phyloP scores from a whole-genome alignment of 2,329 filamentous ascomycete genomes.

The Zopfia rhizophila region DNA sequence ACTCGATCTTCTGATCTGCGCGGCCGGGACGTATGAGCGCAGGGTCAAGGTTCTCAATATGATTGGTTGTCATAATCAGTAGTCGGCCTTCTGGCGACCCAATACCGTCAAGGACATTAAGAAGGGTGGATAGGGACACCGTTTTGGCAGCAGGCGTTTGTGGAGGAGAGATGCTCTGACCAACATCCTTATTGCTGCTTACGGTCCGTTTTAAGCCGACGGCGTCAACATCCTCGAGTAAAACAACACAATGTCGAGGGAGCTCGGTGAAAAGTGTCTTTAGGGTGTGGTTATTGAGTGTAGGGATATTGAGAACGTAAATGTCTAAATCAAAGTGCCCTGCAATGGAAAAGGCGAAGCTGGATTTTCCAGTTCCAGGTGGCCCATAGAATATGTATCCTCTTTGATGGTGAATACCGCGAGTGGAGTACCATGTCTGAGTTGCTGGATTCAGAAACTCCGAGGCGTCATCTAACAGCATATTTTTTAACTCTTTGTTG shows the following conservation, averaged over 20 bases:
- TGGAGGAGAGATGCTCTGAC: constrained; percentile 16
- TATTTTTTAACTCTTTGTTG: no score
- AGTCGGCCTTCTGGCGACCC: constrained; percentile 81
- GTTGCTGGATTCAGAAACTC: constrained; percentile 79
- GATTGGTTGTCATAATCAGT: constrained; percentile 85
- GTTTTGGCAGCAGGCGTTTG: constrained; percentile 24
- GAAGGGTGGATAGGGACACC: constrained; percentile 79
- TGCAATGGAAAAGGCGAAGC: constrained; percentile 53
- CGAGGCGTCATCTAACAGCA: no score
- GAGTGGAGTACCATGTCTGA: constrained; percentile 80
- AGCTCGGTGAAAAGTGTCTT: constrained; percentile 56
- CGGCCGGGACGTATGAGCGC: constrained; percentile 96
- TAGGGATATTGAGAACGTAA: constrained; percentile 69
- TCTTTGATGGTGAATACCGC: constrained; percentile 85
- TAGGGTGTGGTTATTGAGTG: constrained; percentile 74
- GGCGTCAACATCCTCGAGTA: constrained; percentile 61
- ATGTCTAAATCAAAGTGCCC: constrained; percentile 60
- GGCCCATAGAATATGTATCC: constrained; percentile 86
- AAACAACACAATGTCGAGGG: constrained; percentile 57
- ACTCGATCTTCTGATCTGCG: constrained; percentile 99
- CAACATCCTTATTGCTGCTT: no score
- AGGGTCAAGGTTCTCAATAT: constrained; percentile 83
- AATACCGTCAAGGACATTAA: constrained; percentile 87
- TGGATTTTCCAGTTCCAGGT: constrained; percentile 80
- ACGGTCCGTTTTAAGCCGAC: constrained; percentile 54